phyloP scores from a whole-genome alignment of 2,329 filamentous ascomycete species.

The Aspergillus fumigatiaffinis region DNA sequence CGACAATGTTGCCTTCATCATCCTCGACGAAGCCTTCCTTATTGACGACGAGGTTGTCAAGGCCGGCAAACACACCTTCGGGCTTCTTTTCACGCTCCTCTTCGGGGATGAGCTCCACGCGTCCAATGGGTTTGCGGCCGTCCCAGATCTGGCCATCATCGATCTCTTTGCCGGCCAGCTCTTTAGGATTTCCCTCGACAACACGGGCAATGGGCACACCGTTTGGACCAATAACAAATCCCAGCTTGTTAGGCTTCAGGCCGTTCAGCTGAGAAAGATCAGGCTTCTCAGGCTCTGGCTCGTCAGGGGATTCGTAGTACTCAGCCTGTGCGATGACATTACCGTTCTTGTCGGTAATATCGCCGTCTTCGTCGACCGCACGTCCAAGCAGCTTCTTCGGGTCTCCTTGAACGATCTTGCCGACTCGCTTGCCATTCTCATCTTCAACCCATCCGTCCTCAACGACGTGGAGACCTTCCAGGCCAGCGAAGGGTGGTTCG shows the following conservation, averaged over 20 bases:
- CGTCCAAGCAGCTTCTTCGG: slow-evolving; percentile 57
- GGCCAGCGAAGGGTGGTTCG: slow-evolving; percentile 43
- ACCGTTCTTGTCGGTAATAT: slow-evolving; percentile 59
- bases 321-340: slow-evolving; percentile 59
- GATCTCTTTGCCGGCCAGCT: slow-evolving; percentile 54
- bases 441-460: slow-evolving; percentile 49
- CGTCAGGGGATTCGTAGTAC: slow-evolving; percentile 49
- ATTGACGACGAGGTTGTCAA: slow-evolving; percentile 54
- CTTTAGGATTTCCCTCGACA: slow-evolving; percentile 54
- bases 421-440: slow-evolving; percentile 45
- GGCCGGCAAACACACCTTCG: slow-evolving; percentile 57
- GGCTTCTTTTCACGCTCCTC: slow-evolving; percentile 53
- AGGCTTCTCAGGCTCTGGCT: slow-evolving; percentile 38
- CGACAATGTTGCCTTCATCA: slow-evolving; percentile 73
- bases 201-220: slow-evolving; percentile 55
- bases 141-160: slow-evolving; percentile 56
- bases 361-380: slow-evolving; percentile 59
- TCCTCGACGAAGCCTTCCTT: slow-evolving; percentile 64
- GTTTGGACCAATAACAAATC: slow-evolving; percentile 51
- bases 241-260: slow-evolving; percentile 55
- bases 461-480: slow-evolving; percentile 45
- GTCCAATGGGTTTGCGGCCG: slow-evolving; percentile 54
- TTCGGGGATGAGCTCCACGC: slow-evolving; percentile 55
- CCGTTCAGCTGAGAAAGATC: slow-evolving; percentile 54
- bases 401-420: slow-evolving; percentile 55